Conservation (phyloP, 2,329 filamentous ascomycete species). For the Aspergillus tubingensis region DNA sequence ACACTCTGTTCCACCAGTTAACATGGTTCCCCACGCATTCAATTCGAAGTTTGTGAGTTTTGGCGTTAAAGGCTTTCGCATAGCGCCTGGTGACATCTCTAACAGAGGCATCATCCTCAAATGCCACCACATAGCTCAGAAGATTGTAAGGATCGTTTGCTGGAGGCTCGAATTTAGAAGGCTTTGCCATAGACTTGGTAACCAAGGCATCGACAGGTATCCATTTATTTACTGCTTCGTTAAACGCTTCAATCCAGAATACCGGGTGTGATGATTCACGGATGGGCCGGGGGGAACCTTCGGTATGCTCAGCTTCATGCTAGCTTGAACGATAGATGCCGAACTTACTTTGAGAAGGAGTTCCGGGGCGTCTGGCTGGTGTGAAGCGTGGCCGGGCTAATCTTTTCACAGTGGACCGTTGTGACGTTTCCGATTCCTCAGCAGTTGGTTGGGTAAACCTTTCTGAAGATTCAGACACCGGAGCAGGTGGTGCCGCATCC, state of each 20-base stretch:
- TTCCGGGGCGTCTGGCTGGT: slow-evolving; percentile 22
- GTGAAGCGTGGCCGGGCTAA: slow-evolving; percentile 41
- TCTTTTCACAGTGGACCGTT: slow-evolving; percentile 28
- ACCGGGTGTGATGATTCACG: slow-evolving; percentile 77
- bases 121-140: slow-evolving; percentile 81
- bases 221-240: slow-evolving; percentile 87
- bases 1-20: slow-evolving; percentile 57
- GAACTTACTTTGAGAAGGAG: slow-evolving; percentile 23
- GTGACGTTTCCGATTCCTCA: slow-evolving; percentile 21
- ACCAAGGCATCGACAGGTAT: slow-evolving; percentile 83
- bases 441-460: slow-evolving; percentile 34
- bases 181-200: slow-evolving; percentile 75
- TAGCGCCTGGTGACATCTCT: slow-evolving; percentile 88
- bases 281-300: slow-evolving; percentile 49
- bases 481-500: slow-evolving; percentile 46
- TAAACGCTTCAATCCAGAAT: slow-evolving; percentile 93
- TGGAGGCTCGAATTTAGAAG: slow-evolving; percentile 78
- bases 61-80: slow-evolving; percentile 83
- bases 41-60: slow-evolving; percentile 79
- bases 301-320: slow-evolving; percentile 8
- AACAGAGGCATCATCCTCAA: slow-evolving; percentile 75
- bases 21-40: slow-evolving; percentile 63
- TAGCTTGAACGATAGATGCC: neutral
- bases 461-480: slow-evolving; percentile 37
- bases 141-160: slow-evolving; percentile 73